phyloP scores from a whole-genome alignment of 1,284 basidiomycete species.

The Puccinia polysora region DNA sequence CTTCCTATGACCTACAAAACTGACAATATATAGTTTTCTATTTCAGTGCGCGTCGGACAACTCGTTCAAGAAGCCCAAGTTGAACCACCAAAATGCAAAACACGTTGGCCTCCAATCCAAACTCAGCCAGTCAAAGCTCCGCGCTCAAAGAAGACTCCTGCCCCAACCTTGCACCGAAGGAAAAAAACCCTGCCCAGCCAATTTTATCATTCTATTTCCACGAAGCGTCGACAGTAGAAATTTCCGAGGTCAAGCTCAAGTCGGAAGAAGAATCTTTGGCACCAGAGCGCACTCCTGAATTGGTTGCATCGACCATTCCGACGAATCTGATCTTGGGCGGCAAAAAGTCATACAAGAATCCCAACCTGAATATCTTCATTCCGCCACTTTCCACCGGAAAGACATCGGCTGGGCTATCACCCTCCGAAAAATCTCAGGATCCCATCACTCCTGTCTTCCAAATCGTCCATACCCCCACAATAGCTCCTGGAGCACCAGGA shows the following conservation, averaged over 20 bases:
- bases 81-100: too few species aligned
- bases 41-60: too few species aligned
- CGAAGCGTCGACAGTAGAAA: slow-evolving; percentile 24
- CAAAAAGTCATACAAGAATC: slow-evolving; percentile 33
- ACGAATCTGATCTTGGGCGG: background rate
- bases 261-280: background rate
- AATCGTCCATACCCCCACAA: slow-evolving; percentile 37
- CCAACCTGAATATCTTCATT: slow-evolving; percentile 37
- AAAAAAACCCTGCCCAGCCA: too few species aligned
- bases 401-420: slow-evolving; percentile 5
- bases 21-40: too few species aligned
- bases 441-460: slow-evolving; percentile 36
- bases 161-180: too few species aligned
- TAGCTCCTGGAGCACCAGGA: slow-evolving; percentile 32
- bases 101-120: too few species aligned
- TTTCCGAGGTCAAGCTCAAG: background rate
- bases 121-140: too few species aligned
- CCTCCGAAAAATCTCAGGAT: slow-evolving; percentile 5
- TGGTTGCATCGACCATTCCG: background rate
- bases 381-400: slow-evolving; percentile 15
- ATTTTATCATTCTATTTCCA: slow-evolving; percentile 16
- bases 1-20: too few species aligned
- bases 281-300: background rate
- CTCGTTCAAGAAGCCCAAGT: too few species aligned
- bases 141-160: too few species aligned